Evolutionary conservation across 441 rosid genomes (phyloP), one percentile per base, ranked within the genome.

Genomic region (Flueggea neowawraea): DNA sequence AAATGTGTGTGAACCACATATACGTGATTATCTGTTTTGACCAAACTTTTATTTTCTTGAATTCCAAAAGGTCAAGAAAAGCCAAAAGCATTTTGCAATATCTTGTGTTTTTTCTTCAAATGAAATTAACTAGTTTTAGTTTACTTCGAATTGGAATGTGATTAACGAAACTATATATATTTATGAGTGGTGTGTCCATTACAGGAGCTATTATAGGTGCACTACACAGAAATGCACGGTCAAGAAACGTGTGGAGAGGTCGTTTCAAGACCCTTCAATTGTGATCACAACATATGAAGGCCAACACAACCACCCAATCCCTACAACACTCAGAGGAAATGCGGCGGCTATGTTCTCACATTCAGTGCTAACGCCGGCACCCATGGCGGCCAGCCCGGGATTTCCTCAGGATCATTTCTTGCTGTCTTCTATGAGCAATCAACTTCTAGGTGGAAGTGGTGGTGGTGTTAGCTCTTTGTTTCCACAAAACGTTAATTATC

Each of bases 211-310:
- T 65, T 90, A 93, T 70, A 78, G 98, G 65, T 93, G 98, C 85
- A 93, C 98, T 2, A 88, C 82, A 16, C 96, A 85, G 75, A 85
- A 81, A 75, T 93, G 98, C 74, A 78, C 73, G 0, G 97, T 93
- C 61, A 93, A 93, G 90, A 93, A 93, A 64, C 78, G 93, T 2
- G 96, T 93, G 6, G 98, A 93, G 75, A 90, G 98, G 66, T 93
- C 98, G 10, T 87, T 64, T 59, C 86, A 93, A 68, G 97, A 93
- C 72, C 95, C 96, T 43, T 69, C 95, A 3, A 78, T 80, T 16
- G 97, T 93, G 55, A 77, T 93, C 64, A 93, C 98, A 45, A 93
- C 98, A 39, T 93, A 93, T 44, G 98, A 93, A 71, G 93, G 98
- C 12, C 92, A 87, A 61, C 98, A 93, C 47, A 87, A 82, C 66